phyloP scores from a whole-genome alignment of 371 early-diverging fungal genomes.

The Vavraia culicis region DNA sequence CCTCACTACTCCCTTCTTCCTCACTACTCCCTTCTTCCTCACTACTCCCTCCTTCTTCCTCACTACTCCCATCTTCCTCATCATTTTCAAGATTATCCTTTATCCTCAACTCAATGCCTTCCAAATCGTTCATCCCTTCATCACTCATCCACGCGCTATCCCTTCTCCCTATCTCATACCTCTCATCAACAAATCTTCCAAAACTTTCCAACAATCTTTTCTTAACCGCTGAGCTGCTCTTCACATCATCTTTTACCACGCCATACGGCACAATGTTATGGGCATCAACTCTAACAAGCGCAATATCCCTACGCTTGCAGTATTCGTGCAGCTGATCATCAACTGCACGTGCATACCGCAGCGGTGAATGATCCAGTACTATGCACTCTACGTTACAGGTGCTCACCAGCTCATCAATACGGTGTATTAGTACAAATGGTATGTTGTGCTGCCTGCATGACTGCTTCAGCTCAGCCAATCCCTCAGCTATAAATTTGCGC shows the following conservation, averaged over 20 bases:
- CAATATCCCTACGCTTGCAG: conserved; percentile 1
- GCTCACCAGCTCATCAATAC: background rate
- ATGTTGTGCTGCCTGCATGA: conserved; percentile 2
- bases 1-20: no score
- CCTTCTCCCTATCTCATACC: background rate
- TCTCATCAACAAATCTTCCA: conserved; percentile 5
- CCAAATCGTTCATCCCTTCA: background rate
- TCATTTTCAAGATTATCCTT: conserved; percentile 2
- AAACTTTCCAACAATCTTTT: conserved; percentile 8
- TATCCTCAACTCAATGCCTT: background rate
- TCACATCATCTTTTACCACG: conserved; percentile 3
- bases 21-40: no score
- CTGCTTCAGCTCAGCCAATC: conserved; percentile 1
- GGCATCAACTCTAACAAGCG: conserved; percentile 4
- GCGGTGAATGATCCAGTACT: conserved; percentile 13
- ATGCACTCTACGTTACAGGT: conserved; percentile 3
- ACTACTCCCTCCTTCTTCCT: no score
- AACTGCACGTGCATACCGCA: conserved; percentile 4
- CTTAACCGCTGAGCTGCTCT: conserved; percentile 8
- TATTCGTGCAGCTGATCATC: conserved; percentile 1
- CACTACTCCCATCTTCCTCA: background rate
- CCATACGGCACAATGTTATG: conserved; percentile 26
- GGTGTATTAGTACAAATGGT: background rate
- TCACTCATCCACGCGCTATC: conserved; percentile 1
- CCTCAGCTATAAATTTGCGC: conserved; percentile 4